phyloP scores from a whole-genome alignment of 345 rosid genomes.

The Hirschfeldia incana region DNA sequence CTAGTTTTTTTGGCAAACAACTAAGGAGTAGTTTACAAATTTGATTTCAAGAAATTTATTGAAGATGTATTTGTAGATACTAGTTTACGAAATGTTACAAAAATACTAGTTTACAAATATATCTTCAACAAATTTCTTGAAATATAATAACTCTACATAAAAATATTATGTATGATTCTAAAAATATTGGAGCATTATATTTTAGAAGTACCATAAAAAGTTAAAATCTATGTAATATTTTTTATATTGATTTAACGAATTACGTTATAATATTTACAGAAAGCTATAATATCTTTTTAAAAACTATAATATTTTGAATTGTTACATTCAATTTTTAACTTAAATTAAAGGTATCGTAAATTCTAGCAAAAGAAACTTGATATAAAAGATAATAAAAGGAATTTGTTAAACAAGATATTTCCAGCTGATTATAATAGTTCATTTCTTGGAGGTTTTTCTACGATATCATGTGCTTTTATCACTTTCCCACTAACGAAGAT shows the following conservation, averaged over 20 bases:
- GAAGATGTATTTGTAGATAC: not conserved
- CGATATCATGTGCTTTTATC: not conserved
- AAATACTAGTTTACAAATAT: not conserved
- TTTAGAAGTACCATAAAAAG: not conserved
- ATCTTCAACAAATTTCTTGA: not conserved
- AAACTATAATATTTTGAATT: not conserved
- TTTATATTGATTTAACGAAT: not conserved
- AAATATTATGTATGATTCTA: not conserved
- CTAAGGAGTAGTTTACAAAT: not conserved
- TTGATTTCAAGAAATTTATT: not conserved
- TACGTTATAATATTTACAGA: not conserved
- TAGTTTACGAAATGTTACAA: too few species aligned
- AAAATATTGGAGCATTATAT: not conserved
- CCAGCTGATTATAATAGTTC: not conserved
- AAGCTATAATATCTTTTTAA: not conserved
- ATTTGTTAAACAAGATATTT: not conserved
- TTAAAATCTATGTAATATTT: not conserved
- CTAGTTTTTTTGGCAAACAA: not conserved
- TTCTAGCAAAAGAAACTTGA: not conserved
- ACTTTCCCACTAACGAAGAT: conserved; percentile 8
- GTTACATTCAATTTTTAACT: not conserved
- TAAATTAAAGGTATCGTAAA: not conserved
- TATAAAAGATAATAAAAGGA: not conserved
- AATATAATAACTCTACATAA: not conserved
- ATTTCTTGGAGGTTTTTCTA: not conserved